These are phyloP conservation scores for Solanum microdontum DNA, from an alignment of 257 asterid species.

Conservation along the genomic window DNA sequence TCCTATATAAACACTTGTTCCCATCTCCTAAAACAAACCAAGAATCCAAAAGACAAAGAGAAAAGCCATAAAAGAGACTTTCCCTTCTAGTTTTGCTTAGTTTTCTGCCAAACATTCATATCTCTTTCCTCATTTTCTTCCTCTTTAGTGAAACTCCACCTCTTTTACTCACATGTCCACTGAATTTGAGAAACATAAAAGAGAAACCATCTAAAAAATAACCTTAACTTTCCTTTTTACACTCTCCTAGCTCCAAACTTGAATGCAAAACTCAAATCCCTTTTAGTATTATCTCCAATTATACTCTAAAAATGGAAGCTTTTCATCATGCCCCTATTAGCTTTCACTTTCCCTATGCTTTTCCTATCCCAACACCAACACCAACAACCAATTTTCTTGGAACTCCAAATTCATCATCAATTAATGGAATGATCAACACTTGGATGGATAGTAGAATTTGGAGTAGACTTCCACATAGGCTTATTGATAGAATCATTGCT, in stretches of 20 bases:
- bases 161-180: conserved; percentile 16
- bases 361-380: conserved; percentile 13
- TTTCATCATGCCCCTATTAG: conserved; percentile 30
- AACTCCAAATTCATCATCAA: background rate
- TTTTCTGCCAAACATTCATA: background rate
- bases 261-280: background rate
- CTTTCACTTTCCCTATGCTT: conserved; percentile 38
- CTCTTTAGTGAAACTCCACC: background rate
- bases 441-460: conserved; percentile 81
- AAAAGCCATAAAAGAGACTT: conserved; percentile 3
- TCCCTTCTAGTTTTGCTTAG: background rate
- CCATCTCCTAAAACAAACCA: conserved; percentile 5
- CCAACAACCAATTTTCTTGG: conserved; percentile 3
- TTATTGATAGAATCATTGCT: conserved; percentile 63
- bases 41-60: conserved; percentile 2
- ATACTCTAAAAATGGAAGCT: conserved; percentile 44
- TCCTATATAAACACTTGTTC: conserved; percentile 34
- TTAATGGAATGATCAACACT: conserved; percentile 3
- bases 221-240: conserved; percentile 17
- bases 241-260: background rate
- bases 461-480: conserved; percentile 67
- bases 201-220: background rate
- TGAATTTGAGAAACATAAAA: conserved; percentile 19
- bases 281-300: background rate
- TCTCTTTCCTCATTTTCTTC: conserved; percentile 1